Evolutionary conservation across 2,329 filamentous ascomycete genomes (phyloP), one percentile per base, ranked within the genome.

Genomic region (Elsinoe fawcettii): DNA sequence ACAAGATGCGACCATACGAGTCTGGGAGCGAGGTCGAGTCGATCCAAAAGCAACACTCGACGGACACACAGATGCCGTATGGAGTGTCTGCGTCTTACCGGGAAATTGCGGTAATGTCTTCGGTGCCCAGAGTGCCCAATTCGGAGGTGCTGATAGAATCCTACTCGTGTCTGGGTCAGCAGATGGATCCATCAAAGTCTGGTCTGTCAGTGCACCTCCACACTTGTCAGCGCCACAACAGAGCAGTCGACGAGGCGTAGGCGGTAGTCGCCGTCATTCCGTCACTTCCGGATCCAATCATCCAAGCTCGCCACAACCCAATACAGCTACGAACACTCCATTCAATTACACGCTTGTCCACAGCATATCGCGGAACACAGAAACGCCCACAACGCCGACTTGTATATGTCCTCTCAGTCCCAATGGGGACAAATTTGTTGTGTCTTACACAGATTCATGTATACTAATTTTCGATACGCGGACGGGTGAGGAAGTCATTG

Each of bases 41-140:
- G 93, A 97, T 68, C 90, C 93, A 6, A 97, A 97, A 72, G 90
- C 90, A 1, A 96, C 90, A 0, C 77, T 99, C 3, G 90, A 96
- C 63, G 92, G 91, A 0, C 93, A 97, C 67, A 95, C 87, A 0
- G 93, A 99, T 75, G 90, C 91, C 3, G 90, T 99, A 3, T 99
- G 93, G 93, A 86, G 90, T 2, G 81, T 99, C 2, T 96, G 91
- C 66, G 90, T 97, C 12, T 80, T 99, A 2, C 93, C 93, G 2
- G 84, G 88, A 2, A 92, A 88, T 0, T 80, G 90, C 16, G 88
- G 86, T 2, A 78, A 86, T 25, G 80, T 96, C 1, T 95, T 96
- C 67, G 90, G 91, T 14, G 73, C 78, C 51, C 63, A 66, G 51
- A 66, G 81, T 60, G 87, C 78, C 66, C 80, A 84, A 43, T 88